Evolutionary conservation across 2,329 filamentous ascomycete species (phyloP), one percentile per base, ranked within the genome.

Genomic region (Nannizziopsis arthrosporioides): DNA sequence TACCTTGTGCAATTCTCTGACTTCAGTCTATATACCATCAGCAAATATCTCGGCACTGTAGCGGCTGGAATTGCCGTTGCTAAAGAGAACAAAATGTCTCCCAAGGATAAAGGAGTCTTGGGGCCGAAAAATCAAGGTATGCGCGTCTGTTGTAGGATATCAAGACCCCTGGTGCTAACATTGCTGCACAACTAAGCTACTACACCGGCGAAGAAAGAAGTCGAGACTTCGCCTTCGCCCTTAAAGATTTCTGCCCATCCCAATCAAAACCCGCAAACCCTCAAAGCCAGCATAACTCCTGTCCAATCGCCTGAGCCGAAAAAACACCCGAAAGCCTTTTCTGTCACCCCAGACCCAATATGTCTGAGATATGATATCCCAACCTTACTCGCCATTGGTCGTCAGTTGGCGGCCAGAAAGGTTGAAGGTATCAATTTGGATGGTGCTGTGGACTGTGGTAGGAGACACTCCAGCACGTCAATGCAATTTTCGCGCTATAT

Each of bases 351-450:
- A 15, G 12, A 3, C 30, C 12, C 12, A 9, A 43, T 54, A 19
- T 17, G 44, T 31, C 43, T 51, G 59, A 62, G 59, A 65, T 69
- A 69, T 55, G 61, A 61, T 37, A 59, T 67, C 46, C 58, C 57
- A 49, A 64, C 64, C 6, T 55, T 69, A 36, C 54, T 68, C 58
- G 60, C 60, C 32, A 54, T 68, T 44, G 56, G 54, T 46, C 53
- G 55, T 42, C 55, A 56, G 40, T 5, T 54, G 12, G 50, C 37
- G 14, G 9, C 35, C 18, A 30, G 15, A 38, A 42, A 19, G 10
- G 6, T 27, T 14, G 39, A 43, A 42, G 31, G 5, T 15, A 11
- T 17, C 5, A 30, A 32, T 39, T 38, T 12, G n/a, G 32, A 40
- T 27, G 7, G 45, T 15, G 7, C 19, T 27, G 32, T 12, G 38